A percentile compares a stretch with the other conserved stretches of the same genome.
phyloP scores from a whole-genome alignment of 2,329 filamentous ascomycete genomes.

The Phialophora tarda region DNA sequence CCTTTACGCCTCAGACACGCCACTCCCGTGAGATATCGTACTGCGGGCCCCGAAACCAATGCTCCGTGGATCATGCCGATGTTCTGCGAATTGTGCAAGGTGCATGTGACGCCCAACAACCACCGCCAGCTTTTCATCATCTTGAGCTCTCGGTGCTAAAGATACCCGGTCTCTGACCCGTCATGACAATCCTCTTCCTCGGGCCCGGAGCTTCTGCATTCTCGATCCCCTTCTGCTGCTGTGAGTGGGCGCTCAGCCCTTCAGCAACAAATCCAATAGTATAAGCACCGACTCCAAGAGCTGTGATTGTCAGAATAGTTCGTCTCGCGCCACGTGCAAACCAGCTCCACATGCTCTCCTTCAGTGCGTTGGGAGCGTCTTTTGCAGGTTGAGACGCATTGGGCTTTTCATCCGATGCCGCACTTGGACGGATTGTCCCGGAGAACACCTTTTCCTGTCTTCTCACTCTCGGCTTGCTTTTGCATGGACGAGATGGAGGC shows the following conservation, averaged over 20 bases:
- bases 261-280: slow-evolving; percentile 37
- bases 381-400: not conserved
- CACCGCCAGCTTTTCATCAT: slow-evolving; percentile 9
- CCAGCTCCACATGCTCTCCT: slow-evolving; percentile 20
- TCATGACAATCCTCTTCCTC: slow-evolving; percentile 38
- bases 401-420: not conserved
- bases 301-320: slow-evolving; percentile 26
- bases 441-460: slow-evolving; percentile 40
- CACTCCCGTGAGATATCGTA: not conserved
- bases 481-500: slow-evolving; percentile 19
- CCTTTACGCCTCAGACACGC: not conserved
- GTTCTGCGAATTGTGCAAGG: not conserved
- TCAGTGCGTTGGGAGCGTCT: not conserved
- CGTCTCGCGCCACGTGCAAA: slow-evolving; percentile 24
- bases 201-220: slow-evolving; percentile 29
- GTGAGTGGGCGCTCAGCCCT: slow-evolving; percentile 34
- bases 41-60: not conserved
- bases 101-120: not conserved
- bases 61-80: not conserved
- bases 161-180: slow-evolving; percentile 36
- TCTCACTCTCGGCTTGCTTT: slow-evolving; percentile 21
- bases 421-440: slow-evolving; percentile 31
- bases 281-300: slow-evolving; percentile 34
- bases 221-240: slow-evolving; percentile 31
- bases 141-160: slow-evolving; percentile 40